A percentile compares a stretch with the other conserved stretches of the same genome.
These are phyloP conservation scores for Hanseniaspora singularis DNA, from an alignment of 805 yeast species.

Conservation along the genomic window DNA sequence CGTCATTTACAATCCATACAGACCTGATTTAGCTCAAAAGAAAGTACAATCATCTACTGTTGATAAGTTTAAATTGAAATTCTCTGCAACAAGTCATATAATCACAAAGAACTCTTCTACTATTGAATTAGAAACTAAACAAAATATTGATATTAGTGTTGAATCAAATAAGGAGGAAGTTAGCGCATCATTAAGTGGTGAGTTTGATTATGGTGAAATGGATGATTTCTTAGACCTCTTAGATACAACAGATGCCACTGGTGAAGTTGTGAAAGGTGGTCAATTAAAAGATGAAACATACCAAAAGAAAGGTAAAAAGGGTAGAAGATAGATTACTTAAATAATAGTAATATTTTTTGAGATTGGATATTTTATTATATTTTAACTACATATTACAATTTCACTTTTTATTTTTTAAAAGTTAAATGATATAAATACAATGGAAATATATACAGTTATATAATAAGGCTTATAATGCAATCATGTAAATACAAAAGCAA, in stretches of 20 bases:
- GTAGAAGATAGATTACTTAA: not conserved
- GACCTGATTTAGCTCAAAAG: conserved; percentile 58
- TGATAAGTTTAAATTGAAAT: conserved; percentile 60
- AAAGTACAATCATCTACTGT: conserved; percentile 81
- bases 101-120: not conserved
- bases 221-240: conserved; percentile 28
- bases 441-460: too few relatives aligned
- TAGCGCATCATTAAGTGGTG: conserved; percentile 15
- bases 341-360: too few relatives aligned
- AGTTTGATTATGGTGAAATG: conserved; percentile 20
- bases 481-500: too few relatives aligned
- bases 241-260: conserved; percentile 21
- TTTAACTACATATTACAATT: too few relatives aligned
- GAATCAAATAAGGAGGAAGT: not conserved
- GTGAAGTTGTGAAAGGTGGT: conserved; percentile 27
- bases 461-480: too few relatives aligned
- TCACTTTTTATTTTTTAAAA: too few relatives aligned
- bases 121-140: not conserved
- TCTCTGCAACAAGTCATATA: conserved; percentile 18
- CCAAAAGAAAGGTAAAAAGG: conserved; percentile 21
- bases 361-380: too few relatives aligned
- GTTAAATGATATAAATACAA: too few relatives aligned
- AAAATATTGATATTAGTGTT: not conserved
- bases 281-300: conserved; percentile 21
- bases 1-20: conserved; percentile 78